Conservation (phyloP, 78 protist genomes). For the Speleostelium caveatum region DNA sequence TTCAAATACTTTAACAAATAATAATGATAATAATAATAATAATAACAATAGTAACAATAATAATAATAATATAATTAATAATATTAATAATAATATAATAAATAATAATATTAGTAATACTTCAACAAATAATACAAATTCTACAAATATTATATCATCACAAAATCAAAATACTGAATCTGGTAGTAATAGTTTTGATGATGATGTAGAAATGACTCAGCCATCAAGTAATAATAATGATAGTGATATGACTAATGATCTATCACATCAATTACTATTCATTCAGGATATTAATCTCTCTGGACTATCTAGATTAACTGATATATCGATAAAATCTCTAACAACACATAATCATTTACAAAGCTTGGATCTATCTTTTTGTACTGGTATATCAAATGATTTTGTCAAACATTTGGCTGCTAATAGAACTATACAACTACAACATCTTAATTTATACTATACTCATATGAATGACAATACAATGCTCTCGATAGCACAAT, state of each 20-base stretch:
- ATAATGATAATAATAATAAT: neutral
- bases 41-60: neutral
- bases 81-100: conserved; percentile 1
- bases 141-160: neutral
- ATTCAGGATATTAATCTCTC: conserved; percentile 26
- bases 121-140: neutral
- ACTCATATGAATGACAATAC: conserved; percentile 45
- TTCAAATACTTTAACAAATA: conserved; percentile 1
- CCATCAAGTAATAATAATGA: neutral
- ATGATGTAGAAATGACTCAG: neutral
- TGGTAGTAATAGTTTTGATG: conserved; percentile 12
- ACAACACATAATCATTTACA: conserved; percentile 16
- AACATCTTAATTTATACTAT: conserved; percentile 25
- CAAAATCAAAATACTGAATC: neutral
- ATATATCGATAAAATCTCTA: conserved; percentile 14
- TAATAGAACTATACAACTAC: conserved; percentile 4
- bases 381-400: conserved; percentile 29
- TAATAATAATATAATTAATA: conserved; percentile 15
- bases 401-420: neutral
- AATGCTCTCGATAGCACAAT: neutral
- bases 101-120: conserved; percentile 3
- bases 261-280: neutral
- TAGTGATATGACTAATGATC: neutral
- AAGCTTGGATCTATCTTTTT: conserved; percentile 37
- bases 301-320: conserved; percentile 22